Base-by-base conservation (phyloP, 495 filamentous ascomycete genomes). In the Xanthoparmelia taractica region DNA sequence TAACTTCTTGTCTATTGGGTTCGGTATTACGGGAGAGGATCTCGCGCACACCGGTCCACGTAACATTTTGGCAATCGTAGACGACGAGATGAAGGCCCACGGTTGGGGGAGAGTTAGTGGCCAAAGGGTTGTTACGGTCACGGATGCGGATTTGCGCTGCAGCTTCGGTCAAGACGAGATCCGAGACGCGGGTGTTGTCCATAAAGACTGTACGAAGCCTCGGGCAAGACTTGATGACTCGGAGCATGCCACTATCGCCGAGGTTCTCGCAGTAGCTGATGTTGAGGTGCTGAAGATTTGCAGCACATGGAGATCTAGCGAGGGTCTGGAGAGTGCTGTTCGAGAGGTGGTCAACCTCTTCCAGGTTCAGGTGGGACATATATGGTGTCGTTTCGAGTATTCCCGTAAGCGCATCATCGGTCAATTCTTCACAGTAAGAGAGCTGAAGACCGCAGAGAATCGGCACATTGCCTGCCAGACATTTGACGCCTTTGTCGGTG, bases 151-250 rank as follows among this genome's bases (percentile, higher is more conserved):
- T 79, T 70, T 87, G 86, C 34, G 80, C 78, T 31, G 92, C 89
- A 1, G 92, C 93, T 77, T 96, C 94, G 65, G 86, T 83, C 18
- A 98, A 83, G n/a, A 88, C 84, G 8, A 96, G 80, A 67, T 98
- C 91, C 47, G 88, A 90, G 61, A 96, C 82, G 55, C 89, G 85
- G 3, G 94, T 98, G 72, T 97, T 97, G 73, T 98, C 94, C 85
- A 97, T 89, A 52, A 91, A 89, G 17, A 96, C 79, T 56, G 78
- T 88, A 47, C 76, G 75, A 18, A 97, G 80, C 23, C 76, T 78
- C 1, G 80, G 77, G 72, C 92, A 96, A 56, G 77, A 79, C 68
- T 90, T 88, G 66, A 98, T 78, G 20, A 98, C 77, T 25, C 85
- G 88, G 0, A 96, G 78, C 85, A 97, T 89, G 54, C 95, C 94